Evolutionary conservation across 2,329 filamentous ascomycete genomes (phyloP).

Genomic region (Botrytis medusae): DNA sequence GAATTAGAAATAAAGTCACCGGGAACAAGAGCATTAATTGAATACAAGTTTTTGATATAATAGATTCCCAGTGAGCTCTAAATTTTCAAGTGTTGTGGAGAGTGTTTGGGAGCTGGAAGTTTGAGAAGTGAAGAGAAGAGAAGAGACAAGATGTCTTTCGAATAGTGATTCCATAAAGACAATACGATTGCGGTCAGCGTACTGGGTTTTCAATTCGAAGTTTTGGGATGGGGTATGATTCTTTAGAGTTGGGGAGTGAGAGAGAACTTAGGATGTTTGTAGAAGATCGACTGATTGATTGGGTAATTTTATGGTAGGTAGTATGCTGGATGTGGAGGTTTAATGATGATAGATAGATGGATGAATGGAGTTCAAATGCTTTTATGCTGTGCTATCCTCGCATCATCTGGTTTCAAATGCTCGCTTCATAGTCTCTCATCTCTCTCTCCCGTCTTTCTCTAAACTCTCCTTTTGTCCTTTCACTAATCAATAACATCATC

Average conservation of each 20-base stretch:
- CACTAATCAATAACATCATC: conserved; percentile 62
- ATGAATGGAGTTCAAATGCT: neutral
- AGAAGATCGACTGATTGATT: neutral
- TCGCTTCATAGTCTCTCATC: neutral
- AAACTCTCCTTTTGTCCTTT: no score
- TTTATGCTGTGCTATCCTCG: neutral
- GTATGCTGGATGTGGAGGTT: neutral
- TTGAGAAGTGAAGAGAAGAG: no score
- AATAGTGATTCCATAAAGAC: neutral
- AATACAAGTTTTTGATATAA: no score
- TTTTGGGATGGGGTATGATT: neutral
- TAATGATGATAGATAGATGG: neutral
- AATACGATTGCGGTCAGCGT: neutral
- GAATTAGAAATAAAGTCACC: no score
- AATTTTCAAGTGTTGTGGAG: no score
- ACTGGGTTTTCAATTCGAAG: neutral
- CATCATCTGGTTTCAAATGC: no score
- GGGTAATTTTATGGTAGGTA: neutral
- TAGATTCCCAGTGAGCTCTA: no score
- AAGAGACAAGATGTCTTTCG: no score
- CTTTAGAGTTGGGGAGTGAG: neutral
- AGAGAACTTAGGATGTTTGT: neutral
- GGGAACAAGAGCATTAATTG: no score
- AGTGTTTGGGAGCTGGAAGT: no score
- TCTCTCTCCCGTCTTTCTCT: no score